Percentiles rank a stretch among this genome's conserved stretches.
Conservation (phyloP, 2,329 filamentous ascomycete species). For the Neonectria hederae region DNA sequence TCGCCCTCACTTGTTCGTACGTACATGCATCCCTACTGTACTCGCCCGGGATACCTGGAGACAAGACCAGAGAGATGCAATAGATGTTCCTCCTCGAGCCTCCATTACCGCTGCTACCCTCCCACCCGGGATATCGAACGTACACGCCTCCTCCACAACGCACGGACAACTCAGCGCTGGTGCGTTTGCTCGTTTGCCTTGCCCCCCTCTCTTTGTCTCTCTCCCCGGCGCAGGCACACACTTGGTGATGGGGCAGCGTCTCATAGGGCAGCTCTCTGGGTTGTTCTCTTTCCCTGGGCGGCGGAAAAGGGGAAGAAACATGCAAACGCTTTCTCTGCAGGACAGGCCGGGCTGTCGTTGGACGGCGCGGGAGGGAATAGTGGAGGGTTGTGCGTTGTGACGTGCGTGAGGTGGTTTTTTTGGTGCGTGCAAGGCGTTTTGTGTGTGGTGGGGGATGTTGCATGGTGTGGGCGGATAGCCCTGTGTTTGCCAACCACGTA, state of each 20-base stretch:
- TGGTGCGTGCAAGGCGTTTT: not conserved
- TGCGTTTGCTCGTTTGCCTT: constrained; percentile 11
- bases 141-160: constrained; percentile 44
- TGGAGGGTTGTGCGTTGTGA: constrained; percentile 19
- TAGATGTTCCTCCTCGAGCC: not conserved
- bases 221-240: not conserved
- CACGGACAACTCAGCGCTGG: constrained; percentile 46
- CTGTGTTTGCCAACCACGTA: constrained; percentile 22
- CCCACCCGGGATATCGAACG: constrained; percentile 1
- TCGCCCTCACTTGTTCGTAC: not conserved
- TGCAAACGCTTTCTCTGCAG: constrained; percentile 18
- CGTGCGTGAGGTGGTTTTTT: not conserved
- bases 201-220: not conserved
- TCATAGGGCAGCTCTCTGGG: constrained; percentile 45
- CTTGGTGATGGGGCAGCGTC: constrained; percentile 53
- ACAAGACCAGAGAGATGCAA: not conserved
- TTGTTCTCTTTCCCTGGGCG: not conserved
- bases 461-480: constrained; percentile 8
- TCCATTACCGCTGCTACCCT: not conserved
- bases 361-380: not conserved
- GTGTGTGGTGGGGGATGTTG: constrained; percentile 7
- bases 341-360: not conserved
- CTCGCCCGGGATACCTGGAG: not conserved
- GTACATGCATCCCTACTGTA: not conserved
- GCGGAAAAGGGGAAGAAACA: constrained; percentile 1